These are phyloP conservation scores for Backusella tarrabulga DNA, from an alignment of 192 early-diverging fungal genomes.

Conservation along the genomic window DNA sequence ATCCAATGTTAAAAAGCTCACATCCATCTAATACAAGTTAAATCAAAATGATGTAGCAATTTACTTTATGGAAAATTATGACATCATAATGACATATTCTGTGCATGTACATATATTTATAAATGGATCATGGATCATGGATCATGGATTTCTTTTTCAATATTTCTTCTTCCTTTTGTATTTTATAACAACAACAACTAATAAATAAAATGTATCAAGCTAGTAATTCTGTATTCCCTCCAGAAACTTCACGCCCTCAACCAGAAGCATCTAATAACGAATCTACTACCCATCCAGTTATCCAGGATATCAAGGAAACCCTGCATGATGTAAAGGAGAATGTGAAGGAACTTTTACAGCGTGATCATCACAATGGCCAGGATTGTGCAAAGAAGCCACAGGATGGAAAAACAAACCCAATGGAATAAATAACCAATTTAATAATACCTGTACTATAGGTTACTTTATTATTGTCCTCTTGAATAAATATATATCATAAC, in stretches of 20 bases:
- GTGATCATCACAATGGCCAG: conserved; percentile 9
- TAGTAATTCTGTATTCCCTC: background rate
- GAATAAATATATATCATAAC: background rate
- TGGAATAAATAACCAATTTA: background rate
- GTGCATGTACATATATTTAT: background rate
- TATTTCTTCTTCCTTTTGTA: background rate
- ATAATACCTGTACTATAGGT: background rate
- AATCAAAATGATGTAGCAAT: background rate
- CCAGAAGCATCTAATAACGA: background rate
- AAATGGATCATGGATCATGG: background rate
- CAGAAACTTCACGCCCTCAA: background rate
- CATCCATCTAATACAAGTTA: background rate
- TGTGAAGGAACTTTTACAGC: background rate
- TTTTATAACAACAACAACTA: background rate
- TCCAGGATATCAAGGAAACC: conserved; percentile 10
- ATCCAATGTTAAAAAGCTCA: background rate
- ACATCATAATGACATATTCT: background rate
- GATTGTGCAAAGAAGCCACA: conserved; percentile 9
- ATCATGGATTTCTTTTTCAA: no score
- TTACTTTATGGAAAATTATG: background rate
- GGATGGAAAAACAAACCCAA: conserved; percentile 21
- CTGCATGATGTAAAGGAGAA: conserved; percentile 16
- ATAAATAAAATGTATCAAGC: conserved; percentile 3
- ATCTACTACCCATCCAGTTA: background rate
- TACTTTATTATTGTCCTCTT: background rate